Percentiles rank a stretch among this genome's conserved stretches.
phyloP scores from a whole-genome alignment of 1,139 yeast genomes.

The Komagataea norvegica region DNA sequence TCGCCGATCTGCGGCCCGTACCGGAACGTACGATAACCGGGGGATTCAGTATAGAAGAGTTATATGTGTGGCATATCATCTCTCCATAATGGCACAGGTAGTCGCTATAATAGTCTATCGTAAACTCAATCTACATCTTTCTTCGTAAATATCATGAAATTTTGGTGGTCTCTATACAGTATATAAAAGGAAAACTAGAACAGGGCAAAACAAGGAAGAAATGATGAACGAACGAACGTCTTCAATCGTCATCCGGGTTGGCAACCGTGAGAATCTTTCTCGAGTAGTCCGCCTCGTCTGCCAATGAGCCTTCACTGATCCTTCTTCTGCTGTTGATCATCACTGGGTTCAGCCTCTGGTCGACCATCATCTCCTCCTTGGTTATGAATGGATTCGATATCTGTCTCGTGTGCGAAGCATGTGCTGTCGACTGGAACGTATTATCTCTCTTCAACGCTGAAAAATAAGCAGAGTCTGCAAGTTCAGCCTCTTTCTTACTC shows the following conservation, averaged over 20 bases:
- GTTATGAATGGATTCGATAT: slow-evolving; percentile 23
- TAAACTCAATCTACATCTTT: too few relatives aligned
- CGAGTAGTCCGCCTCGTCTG: slow-evolving; percentile 66
- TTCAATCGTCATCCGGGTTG: slow-evolving; percentile 35
- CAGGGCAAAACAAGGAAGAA: not conserved
- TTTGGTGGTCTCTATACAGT: too few relatives aligned
- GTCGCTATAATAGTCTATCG: too few relatives aligned
- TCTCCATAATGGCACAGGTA: too few relatives aligned
- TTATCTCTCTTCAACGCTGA: slow-evolving; percentile 26
- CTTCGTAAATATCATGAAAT: too few relatives aligned
- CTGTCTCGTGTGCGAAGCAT: slow-evolving; percentile 19
- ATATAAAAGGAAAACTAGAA: not conserved
- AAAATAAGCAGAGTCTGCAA: slow-evolving; percentile 25
- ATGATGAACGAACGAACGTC: not conserved
- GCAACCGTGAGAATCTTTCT: slow-evolving; percentile 59
- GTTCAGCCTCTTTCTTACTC: slow-evolving; percentile 20
- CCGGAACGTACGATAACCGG: not conserved
- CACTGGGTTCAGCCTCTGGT: slow-evolving; percentile 57
- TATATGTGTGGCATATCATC: too few relatives aligned
- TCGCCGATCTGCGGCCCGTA: not conserved
- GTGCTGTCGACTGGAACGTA: slow-evolving; percentile 8
- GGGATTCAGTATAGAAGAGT: not conserved
- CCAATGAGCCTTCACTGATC: slow-evolving; percentile 49
- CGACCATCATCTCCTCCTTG: slow-evolving; percentile 42
- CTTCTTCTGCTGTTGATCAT: slow-evolving; percentile 37